phyloP scores from a whole-genome alignment of 768 basidiomycete species.

The Tulasnella sp. region DNA sequence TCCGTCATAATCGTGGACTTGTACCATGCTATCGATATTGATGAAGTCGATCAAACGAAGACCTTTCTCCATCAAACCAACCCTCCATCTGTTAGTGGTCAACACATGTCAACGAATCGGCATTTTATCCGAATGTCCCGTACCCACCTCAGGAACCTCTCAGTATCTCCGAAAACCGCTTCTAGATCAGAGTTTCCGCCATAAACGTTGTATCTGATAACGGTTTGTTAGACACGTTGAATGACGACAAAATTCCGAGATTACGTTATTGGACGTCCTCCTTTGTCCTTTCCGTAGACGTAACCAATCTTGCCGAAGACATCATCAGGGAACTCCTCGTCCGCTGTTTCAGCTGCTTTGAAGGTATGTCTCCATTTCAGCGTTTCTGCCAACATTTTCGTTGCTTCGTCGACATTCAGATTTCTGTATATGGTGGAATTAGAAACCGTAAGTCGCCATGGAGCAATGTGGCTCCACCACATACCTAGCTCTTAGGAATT shows the following conservation, averaged over 20 bases:
- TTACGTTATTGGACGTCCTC: conserved; percentile 54
- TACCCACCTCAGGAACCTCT: conserved; percentile 56
- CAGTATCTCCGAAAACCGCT: conserved; percentile 62
- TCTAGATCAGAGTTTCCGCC: conserved; percentile 54
- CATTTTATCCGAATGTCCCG: background rate
- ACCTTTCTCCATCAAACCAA: conserved; percentile 61
- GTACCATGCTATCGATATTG: conserved; percentile 56
- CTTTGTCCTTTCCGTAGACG: conserved; percentile 57
- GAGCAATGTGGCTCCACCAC: conserved; percentile 5
- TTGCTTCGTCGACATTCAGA: conserved; percentile 40
- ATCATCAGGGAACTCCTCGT: conserved; percentile 49
- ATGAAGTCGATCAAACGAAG: conserved; percentile 54
- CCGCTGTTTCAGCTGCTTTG: conserved; percentile 43
- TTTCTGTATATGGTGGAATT: too few relatives aligned
- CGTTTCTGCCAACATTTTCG: conserved; percentile 53
- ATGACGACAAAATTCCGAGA: conserved; percentile 15
- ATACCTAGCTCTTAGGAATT: conserved; percentile 66
- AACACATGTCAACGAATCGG: background rate
- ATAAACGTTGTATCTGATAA: conserved; percentile 60
- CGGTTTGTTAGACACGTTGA: background rate
- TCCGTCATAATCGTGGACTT: conserved; percentile 72
- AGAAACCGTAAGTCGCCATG: too few relatives aligned
- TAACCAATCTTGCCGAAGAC: conserved; percentile 52
- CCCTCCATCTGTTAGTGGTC: conserved; percentile 47
- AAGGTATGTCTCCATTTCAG: conserved; percentile 61